A percentile compares a stretch with the other conserved stretches of the same genome.
phyloP scores from a whole-genome alignment of 2,329 filamentous ascomycete genomes.

The Botryotinia calthae region DNA sequence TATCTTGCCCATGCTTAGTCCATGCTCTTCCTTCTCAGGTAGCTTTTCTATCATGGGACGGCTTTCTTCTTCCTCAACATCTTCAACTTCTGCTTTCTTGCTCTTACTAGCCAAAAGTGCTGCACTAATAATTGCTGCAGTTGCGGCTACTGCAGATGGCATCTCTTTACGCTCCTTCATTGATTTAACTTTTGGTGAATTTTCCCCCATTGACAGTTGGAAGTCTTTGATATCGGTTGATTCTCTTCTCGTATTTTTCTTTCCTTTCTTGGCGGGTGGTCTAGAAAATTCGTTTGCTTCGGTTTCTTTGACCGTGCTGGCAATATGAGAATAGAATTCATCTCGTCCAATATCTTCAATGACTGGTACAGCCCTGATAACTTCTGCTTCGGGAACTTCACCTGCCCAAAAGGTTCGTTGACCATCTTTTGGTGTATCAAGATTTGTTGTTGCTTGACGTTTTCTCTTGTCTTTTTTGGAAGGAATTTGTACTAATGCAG shows the following conservation, averaged over 20 bases:
- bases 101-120: conserved; percentile 24
- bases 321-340: conserved; percentile 36
- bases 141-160: conserved; percentile 25
- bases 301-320: conserved; percentile 30
- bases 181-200: conserved; percentile 19
- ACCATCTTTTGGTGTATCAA: conserved; percentile 19
- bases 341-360: conserved; percentile 36
- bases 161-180: conserved; percentile 32
- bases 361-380: conserved; percentile 33
- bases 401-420: conserved; percentile 35
- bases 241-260: conserved; percentile 41
- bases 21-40: conserved; percentile 42
- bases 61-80: conserved; percentile 40
- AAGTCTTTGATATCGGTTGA: conserved; percentile 20
- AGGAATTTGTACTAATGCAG: conserved; percentile 23
- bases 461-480: conserved; percentile 39
- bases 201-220: conserved; percentile 17
- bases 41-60: conserved; percentile 40
- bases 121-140: conserved; percentile 29
- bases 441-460: conserved; percentile 31
- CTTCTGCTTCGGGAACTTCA: conserved; percentile 36
- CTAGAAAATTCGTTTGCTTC: conserved; percentile 33
- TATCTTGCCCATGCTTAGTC: conserved; percentile 44
- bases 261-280: conserved; percentile 40
- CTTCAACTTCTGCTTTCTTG: conserved; percentile 14